phyloP scores from a whole-genome alignment of 2,329 filamentous ascomycete genomes.

The Epichloe amarillans region DNA sequence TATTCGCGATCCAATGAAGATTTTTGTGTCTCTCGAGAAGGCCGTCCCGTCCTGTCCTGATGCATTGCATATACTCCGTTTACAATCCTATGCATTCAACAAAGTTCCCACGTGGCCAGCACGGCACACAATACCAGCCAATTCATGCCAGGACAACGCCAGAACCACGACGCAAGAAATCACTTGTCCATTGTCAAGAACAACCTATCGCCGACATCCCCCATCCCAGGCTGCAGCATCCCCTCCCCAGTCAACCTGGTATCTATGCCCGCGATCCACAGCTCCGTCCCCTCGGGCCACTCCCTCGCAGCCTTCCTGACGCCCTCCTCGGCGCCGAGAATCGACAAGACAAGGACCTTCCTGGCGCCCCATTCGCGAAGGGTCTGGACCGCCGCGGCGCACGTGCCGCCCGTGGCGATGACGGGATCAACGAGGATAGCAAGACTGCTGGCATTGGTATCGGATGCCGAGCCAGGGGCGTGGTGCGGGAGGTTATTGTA shows the following conservation, averaged over 20 bases:
- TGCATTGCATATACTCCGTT: no score
- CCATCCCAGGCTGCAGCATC: constrained; percentile 83
- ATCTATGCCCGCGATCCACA: constrained; percentile 78
- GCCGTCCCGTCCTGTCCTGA: no score
- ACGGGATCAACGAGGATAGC: constrained; percentile 84
- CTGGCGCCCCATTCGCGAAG: constrained; percentile 85
- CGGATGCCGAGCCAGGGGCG: constrained; percentile 23
- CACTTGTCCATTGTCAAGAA: constrained; percentile 51
- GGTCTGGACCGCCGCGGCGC: constrained; percentile 78
- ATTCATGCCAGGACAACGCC: background rate
- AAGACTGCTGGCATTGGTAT: constrained; percentile 33
- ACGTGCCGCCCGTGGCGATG: constrained; percentile 86
- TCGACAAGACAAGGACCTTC: constrained; percentile 60
- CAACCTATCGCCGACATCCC: constrained; percentile 75
- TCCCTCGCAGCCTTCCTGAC: constrained; percentile 57
- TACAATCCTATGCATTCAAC: no score
- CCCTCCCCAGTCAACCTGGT: constrained; percentile 58
- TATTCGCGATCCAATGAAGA: constrained; percentile 24
- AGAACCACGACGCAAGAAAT: background rate
- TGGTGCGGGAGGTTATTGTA: constrained; percentile 93
- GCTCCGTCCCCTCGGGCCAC: constrained; percentile 64
- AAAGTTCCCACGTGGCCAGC: no score
- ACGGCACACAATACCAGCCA: background rate
- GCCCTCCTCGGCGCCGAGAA: constrained; percentile 63
- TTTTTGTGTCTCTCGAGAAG: background rate